Evolutionary conservation across 2,329 filamentous ascomycete genomes (phyloP), one percentile per base, ranked within the genome.

Genomic region (Zasmidium angulare): DNA sequence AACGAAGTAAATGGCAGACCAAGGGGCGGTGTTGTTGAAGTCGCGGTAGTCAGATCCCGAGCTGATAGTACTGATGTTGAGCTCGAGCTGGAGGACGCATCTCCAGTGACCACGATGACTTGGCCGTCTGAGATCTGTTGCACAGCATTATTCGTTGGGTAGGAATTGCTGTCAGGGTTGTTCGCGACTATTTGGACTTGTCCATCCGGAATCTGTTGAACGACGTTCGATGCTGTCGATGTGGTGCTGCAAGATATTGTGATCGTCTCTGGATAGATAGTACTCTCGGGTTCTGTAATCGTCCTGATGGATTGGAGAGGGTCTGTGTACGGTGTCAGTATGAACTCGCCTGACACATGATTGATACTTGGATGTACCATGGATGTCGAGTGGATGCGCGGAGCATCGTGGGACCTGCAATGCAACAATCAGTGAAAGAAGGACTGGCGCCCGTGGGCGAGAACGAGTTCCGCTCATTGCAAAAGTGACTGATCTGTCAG

Each of bases 381-480:
- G 56, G 47, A 58, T 54, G 11, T 29, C 26, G 54, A 66, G 58
- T 46, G 69, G 69, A 54, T 63, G 62, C 51, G 68, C 68, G 21
- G 56, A 65, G 50, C 62, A 66, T 26, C 58, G 53, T 48, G 64
- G 60, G 21, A 66, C 62, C 65, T 71, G 69, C 56, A 59, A 49
- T 50, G 65, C 53, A 40, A 58, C 61, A 54, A 71, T 70, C 63
- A 72, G 67, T 56, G 66, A 62, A 50, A 71, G 63, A 23, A 67
- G 48, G 58, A 61, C 57, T 46, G 55, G 56, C 55, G 62, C 65
- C 55, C 58, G 50, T 10, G 53, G 56, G 58, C 57, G 58, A 55
- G 22, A 56, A 23, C 51, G 58, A 55, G 50, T 52, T 51, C 31
- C 58, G 55, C 50, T 57, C 66, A 69, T 69, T 36, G 50, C 36